phyloP scores from a whole-genome alignment of 441 rosid species.

The Erodium moschatum region DNA sequence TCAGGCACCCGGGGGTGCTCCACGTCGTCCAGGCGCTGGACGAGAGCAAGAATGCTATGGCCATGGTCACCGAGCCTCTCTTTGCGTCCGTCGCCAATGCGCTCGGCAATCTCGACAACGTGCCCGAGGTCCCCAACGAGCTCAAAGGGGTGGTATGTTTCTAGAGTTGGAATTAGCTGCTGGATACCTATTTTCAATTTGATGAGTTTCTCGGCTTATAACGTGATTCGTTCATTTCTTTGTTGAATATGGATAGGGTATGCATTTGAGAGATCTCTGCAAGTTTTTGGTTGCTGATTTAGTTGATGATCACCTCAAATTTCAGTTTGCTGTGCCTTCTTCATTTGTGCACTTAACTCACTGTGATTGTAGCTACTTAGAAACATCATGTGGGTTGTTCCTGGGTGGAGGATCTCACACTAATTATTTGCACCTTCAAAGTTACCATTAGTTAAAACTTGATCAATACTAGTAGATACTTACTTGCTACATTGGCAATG shows the following conservation, averaged over 20 bases:
- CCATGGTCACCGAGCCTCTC: conserved; percentile 90
- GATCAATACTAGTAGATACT: too few species aligned
- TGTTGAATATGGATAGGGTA: background rate
- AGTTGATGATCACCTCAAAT: background rate
- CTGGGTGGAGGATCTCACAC: too few species aligned
- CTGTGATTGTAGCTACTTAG: background rate
- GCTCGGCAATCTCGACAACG: conserved; percentile 64
- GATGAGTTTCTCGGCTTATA: background rate
- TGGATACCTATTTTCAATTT: background rate
- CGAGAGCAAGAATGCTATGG: conserved; percentile 86
- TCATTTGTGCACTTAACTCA: background rate
- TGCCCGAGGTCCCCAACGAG: conserved; percentile 64
- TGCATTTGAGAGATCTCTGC: too few species aligned
- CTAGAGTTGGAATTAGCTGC: background rate
- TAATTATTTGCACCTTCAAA: too few species aligned
- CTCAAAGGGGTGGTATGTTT: conserved; percentile 58
- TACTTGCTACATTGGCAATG: background rate
- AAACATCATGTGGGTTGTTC: too few species aligned
- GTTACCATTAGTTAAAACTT: too few species aligned
- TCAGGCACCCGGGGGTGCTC: conserved; percentile 90
- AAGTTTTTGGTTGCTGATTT: background rate
- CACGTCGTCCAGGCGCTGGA: conserved; percentile 93
- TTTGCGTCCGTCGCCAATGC: conserved; percentile 81
- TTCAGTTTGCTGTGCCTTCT: background rate
- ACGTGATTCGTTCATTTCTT: background rate